Evolutionary conservation across 805 yeast species (phyloP).

Genomic region (Yarrowia yakushimensis): DNA sequence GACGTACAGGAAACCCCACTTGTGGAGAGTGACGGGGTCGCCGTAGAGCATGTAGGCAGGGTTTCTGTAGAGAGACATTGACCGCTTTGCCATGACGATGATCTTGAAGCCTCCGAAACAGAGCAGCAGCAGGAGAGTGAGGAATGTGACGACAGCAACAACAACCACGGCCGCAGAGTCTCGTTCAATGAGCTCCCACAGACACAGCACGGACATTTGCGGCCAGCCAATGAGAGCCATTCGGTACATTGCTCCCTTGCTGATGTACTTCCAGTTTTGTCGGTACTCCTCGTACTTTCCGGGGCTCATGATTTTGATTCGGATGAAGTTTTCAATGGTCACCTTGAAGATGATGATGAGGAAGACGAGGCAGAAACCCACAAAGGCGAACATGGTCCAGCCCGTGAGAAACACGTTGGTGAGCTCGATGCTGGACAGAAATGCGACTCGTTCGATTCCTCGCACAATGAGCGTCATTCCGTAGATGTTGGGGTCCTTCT

Average conservation of each 20-base stretch:
- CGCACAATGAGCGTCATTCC: slow-evolving; percentile 75
- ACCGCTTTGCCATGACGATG: slow-evolving; percentile 67
- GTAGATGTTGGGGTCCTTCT: slow-evolving; percentile 54
- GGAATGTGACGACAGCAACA: slow-evolving; percentile 68
- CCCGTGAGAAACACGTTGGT: slow-evolving; percentile 84
- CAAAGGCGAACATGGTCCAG: slow-evolving; percentile 73
- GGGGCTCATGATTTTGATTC: slow-evolving; percentile 55
- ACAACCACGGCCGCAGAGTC: slow-evolving; percentile 83
- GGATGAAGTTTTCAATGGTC: slow-evolving; percentile 59
- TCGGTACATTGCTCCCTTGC: slow-evolving; percentile 86
- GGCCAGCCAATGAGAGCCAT: slow-evolving; percentile 82
- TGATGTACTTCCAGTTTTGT: slow-evolving; percentile 73
- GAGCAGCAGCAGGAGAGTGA: slow-evolving; percentile 56
- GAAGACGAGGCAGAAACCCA: slow-evolving; percentile 61
- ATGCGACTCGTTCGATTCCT: slow-evolving; percentile 92
- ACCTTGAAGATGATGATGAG: slow-evolving; percentile 59
- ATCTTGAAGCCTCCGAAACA: slow-evolving; percentile 72
- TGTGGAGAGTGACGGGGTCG: slow-evolving; percentile 71
- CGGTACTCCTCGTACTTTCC: slow-evolving; percentile 74
- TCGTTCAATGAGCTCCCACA: slow-evolving; percentile 83
- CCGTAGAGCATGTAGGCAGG: slow-evolving; percentile 92
- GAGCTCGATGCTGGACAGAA: slow-evolving; percentile 76
- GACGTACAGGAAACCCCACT: slow-evolving; percentile 88
- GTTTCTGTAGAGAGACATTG: slow-evolving; percentile 69
- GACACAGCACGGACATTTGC: slow-evolving; percentile 70